Base-by-base conservation (phyloP, 768 basidiomycete species). In the Leucogyrophana mollusca region DNA sequence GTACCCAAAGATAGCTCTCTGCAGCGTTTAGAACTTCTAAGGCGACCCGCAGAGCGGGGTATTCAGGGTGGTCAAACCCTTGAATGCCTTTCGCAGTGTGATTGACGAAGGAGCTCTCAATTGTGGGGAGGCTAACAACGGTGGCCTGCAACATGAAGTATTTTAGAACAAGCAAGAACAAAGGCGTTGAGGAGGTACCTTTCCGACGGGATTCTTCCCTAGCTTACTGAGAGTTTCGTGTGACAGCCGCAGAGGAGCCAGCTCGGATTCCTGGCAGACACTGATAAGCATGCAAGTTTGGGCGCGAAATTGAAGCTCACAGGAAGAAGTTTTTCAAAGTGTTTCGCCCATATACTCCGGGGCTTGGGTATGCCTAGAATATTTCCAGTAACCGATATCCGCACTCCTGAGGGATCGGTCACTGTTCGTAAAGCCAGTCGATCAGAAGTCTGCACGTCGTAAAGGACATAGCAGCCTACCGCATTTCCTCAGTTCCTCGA, bases 1-100 rank as follows among this genome's bases (percentile, higher is more conserved):
- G 30, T 65, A 91, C 90, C 95, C 95, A 98, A 46, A 97, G 80
- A 62, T 85, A 96, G 53, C 91, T 89, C 71, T 98, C 96, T 9
- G 91, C 83, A 10, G 92, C 94, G 55, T 96, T 96, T 41, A 99
- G 72, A 13, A 93, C 82, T 54, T 94, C 89, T 2, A 83, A 68
- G 4, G 94, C 84, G n/a, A 98, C 78, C 17, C 85, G 78, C 21
- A 95, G 68, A n/a, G 85, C 86, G 3, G 95, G 85, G 56, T 85
- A 85, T 50, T 94, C 91, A 5, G 85, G 81, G 59, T 95, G 85
- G 45, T 81, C 67, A 62, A 87, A 94, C 20, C 91, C 89, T 59
- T 76, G 73, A 32, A 94, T 84, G 22, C 86, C 83, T 60, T 85
- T 90, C 0, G 89, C 78, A 7, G 82, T 83, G 60, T 93, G 86